Evolutionary conservation across 306 rosid species (phyloP).

Genomic region (Castanopsis chinensis): DNA sequence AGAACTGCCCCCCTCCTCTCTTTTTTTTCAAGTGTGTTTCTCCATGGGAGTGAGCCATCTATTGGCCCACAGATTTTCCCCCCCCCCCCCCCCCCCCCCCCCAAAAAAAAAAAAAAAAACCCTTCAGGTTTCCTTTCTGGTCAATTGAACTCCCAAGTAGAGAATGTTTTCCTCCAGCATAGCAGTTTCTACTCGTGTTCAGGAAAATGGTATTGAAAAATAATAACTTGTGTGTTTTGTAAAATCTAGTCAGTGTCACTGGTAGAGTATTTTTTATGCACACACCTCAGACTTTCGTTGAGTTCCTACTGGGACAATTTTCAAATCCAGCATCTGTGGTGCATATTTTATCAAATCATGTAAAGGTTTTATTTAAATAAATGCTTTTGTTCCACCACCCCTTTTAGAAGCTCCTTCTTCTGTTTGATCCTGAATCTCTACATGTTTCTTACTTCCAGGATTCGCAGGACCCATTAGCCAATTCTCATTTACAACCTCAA

Average conservation of each 20-base stretch:
- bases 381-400: not conserved
- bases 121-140: too few species aligned
- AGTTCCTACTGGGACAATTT: not conserved
- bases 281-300: not conserved
- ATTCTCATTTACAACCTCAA: conserved; percentile 91
- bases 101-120: too few species aligned
- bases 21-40: too few species aligned
- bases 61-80: too few species aligned
- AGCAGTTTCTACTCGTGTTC: too few species aligned
- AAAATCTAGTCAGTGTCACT: not conserved
- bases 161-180: too few species aligned
- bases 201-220: too few species aligned
- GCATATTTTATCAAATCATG: not conserved
- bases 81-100: too few species aligned
- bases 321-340: not conserved
- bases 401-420: not conserved
- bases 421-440: not conserved
- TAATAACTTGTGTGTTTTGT: not conserved
- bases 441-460: conserved; percentile 52
- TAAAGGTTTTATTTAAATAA: not conserved
- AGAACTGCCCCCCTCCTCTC: too few species aligned
- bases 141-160: too few species aligned
- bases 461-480: conserved; percentile 87
- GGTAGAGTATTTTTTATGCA: not conserved
- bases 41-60: too few species aligned